Evolutionary conservation across 345 rosid species (phyloP).

Genomic region (Leavenworthia alabamica): DNA sequence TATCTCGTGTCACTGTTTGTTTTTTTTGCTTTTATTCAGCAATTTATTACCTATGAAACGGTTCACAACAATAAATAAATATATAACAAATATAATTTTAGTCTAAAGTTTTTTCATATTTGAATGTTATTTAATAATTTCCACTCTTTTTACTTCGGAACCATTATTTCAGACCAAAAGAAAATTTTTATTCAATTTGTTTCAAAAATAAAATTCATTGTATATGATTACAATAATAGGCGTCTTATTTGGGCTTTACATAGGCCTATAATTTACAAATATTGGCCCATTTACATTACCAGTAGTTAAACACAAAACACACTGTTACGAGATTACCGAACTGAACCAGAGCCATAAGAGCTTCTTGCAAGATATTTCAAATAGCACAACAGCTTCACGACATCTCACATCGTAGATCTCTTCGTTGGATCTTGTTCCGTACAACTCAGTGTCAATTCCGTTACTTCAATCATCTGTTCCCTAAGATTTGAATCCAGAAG

Average conservation of each 20-base stretch:
- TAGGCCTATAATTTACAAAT: slow-evolving; percentile 13
- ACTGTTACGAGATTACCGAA: slow-evolving; percentile 9
- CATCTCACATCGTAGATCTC: slow-evolving; percentile 72
- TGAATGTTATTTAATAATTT: background rate
- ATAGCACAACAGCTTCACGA: slow-evolving; percentile 42
- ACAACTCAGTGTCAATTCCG: slow-evolving; percentile 52
- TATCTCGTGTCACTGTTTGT: background rate
- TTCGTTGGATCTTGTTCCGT: slow-evolving; percentile 47
- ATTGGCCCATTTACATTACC: background rate
- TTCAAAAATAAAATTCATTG: background rate
- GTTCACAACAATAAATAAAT: background rate
- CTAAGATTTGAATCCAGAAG: slow-evolving; percentile 42
- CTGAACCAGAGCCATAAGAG: slow-evolving; percentile 15
- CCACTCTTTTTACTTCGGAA: background rate
- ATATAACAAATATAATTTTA: too few relatives aligned
- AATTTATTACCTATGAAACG: background rate
- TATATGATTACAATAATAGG: background rate
- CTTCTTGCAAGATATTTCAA: slow-evolving; percentile 22
- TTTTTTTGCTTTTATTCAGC: background rate
- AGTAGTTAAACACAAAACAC: background rate
- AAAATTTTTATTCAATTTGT: background rate
- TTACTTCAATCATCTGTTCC: slow-evolving; percentile 43
- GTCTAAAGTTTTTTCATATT: background rate
- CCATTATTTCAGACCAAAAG: slow-evolving; percentile 9
- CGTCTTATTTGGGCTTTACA: background rate